Percentiles rank a stretch among this genome's conserved stretches.
phyloP scores from a whole-genome alignment of 164 flowering plant species.

The Piper betle region DNA sequence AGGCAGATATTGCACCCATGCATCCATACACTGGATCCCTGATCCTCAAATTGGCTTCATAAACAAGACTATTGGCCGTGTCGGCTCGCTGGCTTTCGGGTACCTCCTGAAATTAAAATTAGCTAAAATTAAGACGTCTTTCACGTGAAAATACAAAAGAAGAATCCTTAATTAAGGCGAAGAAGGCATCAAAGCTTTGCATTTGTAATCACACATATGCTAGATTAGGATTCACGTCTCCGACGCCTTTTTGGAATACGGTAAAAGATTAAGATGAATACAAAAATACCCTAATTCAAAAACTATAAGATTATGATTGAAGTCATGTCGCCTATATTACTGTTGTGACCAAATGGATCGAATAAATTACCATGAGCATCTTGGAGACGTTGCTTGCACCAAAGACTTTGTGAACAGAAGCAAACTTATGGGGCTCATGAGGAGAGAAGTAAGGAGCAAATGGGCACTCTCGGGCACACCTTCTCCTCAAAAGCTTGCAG shows the following conservation, averaged over 20 bases:
- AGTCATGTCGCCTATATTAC: too few species aligned
- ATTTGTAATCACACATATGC: too few species aligned
- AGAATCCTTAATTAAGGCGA: too few species aligned
- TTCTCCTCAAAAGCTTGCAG: constrained; percentile 76
- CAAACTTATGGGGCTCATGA: constrained; percentile 88
- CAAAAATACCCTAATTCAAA: too few species aligned
- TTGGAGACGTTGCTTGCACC: constrained; percentile 98
- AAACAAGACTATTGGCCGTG: constrained; percentile 80
- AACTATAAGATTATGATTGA: too few species aligned
- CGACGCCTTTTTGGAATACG: too few species aligned
- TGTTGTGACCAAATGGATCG: too few species aligned
- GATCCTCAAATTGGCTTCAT: constrained; percentile 83
- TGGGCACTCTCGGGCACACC: constrained; percentile 92
- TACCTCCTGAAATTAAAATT: constrained; percentile 43
- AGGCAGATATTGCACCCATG: constrained; percentile 86
- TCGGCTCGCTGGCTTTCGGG: constrained; percentile 78
- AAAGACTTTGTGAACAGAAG: constrained; percentile 89
- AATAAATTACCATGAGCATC: constrained; percentile 61
- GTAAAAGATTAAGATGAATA: too few species aligned
- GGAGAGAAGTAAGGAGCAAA: constrained; percentile 96
- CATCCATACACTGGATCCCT: constrained; percentile 93
- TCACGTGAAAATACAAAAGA: not conserved
- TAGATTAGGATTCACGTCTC: too few species aligned
- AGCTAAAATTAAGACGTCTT: not conserved
- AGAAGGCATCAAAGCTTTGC: too few species aligned